phyloP scores from a whole-genome alignment of 352 stramenopile species.

The Pythium utonaiense region DNA sequence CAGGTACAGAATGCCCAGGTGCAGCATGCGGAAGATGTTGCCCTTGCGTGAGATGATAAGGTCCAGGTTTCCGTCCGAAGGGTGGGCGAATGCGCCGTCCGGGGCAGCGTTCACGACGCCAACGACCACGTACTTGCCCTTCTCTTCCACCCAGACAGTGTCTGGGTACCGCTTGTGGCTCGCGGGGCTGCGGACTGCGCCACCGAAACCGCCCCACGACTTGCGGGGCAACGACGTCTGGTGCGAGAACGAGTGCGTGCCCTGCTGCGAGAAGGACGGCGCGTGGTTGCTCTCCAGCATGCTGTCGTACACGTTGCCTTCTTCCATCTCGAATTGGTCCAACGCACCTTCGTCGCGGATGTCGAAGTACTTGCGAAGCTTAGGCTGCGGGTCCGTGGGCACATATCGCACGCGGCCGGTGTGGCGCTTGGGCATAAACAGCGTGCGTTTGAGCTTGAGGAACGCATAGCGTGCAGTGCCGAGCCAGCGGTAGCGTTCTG shows the following conservation, averaged over 20 bases:
- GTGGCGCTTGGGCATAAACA: constrained; percentile 61
- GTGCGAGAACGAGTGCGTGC: neutral
- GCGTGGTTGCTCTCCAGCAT: constrained; percentile 29
- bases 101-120: constrained; percentile 69
- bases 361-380: constrained; percentile 66
- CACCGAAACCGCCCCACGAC: constrained; percentile 58
- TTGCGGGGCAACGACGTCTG: constrained; percentile 30
- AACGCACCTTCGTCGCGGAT: constrained; percentile 66
- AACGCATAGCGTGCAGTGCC: constrained; percentile 70
- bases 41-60: constrained; percentile 75
- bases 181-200: constrained; percentile 52
- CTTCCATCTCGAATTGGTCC: constrained; percentile 83
- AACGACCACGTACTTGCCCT: constrained; percentile 60
- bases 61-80: constrained; percentile 76
- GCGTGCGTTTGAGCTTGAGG: constrained; percentile 69
- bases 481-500: constrained; percentile 78
- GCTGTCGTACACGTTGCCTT: constrained; percentile 74
- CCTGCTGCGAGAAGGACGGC: constrained; percentile 23
- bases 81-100: constrained; percentile 67
- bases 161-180: constrained; percentile 62
- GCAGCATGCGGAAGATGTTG: constrained; percentile 36
- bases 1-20: constrained; percentile 60
- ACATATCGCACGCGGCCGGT: constrained; percentile 66
- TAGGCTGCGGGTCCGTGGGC: constrained; percentile 55
- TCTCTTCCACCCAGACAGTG: constrained; percentile 59